Evolutionary conservation across 2,329 filamentous ascomycete genomes (phyloP), one percentile per base, ranked within the genome.

Genomic region (Tolypocladium paradoxum): DNA sequence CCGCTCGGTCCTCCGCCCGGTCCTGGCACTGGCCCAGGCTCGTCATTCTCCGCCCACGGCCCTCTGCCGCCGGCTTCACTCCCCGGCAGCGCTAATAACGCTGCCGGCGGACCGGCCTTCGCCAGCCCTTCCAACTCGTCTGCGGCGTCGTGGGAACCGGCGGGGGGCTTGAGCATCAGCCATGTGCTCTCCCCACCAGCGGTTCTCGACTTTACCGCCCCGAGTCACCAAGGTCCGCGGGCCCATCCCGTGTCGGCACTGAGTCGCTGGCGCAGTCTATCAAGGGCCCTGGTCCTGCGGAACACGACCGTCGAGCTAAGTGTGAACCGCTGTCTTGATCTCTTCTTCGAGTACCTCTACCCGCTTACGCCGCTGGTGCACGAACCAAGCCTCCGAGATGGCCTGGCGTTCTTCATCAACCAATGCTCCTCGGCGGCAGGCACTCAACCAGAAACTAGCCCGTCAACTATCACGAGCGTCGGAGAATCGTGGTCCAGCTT

Each of bases 271-370:
- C 59, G 58, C 46, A 54, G 55, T 18, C 54, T 69, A 12, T 58
- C 59, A 4, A 52, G 57, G 2, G 53, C 60, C 9, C 45, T 69
- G 50, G 55, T 61, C 1, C 52, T 64, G 16, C 57, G 61, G 40
- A 61, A 62, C 31, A 53, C 56, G 18, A 56, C 58, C 48, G 53
- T 67, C 9, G 60, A 68, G 29, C 55, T 55, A 6, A 57, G 65
- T 6, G 61, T 67, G 7, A 62, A 59, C 27, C 60, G 62, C 29
- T 73, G 70, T 50, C 63, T 73, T 34, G 64, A 70, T 52, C 56
- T 73, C 22, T 74, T 73, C 54, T 73, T 73, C 34, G 63, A 72
- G 50, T 72, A 72, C 49, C 68, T 74, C 2, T 73, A 70, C 49
- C 71, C 71, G 2, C 63, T 74, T 2, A 73, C 66, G 20, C 71